Base-by-base conservation (phyloP, 805 yeast genomes). In the Metschnikowia drakensbergensis region DNA sequence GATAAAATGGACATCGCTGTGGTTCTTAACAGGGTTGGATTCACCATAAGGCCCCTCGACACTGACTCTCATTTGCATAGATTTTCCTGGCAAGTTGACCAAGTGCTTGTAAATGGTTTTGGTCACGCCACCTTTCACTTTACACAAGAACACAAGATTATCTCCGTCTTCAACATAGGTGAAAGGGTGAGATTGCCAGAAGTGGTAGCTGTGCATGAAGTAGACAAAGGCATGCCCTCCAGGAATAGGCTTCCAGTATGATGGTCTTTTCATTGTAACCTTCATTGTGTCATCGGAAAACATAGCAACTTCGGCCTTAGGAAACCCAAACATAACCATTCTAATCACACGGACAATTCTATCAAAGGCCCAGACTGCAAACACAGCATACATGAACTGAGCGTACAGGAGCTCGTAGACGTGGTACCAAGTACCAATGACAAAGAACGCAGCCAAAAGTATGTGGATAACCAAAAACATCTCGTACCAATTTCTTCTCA, bases 41-140 rank as follows among this genome's bases (percentile, higher is more conserved):
- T 72, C 69, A 3, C 92, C 88, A 58, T 86, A 86, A 1, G 91
- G 90, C 1, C 92, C 92, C 60, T 86, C 92, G 9, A 71, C 61
- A 7, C 62, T 60, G 11, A 71, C 71, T 46, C 70, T 57, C 35
- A 70, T 59, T 23, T 52, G 39, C 3, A 61, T 45, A 2, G 61
- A 42, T 37, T 58, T 63, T 7, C 67, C 70, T 1, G 73, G 74
- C 28, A 58, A 44, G 6, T 45, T 54, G 13, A 53, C 48, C 46
- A 71, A 58, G 37, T 59, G 49, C 48, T 62, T 59, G 46, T 59
- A 61, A 17, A 71, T 57, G 4, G 66, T 61, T 39, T 62, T 65
- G 2, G 75, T 70, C 5, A 69, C 58, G 25, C 76, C 75, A 0
- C 64, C 63, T 46, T 71, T 71, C 8, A 68, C 66, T 51, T 70